phyloP scores from a whole-genome alignment of 2,329 filamentous ascomycete genomes.

The Calonectria montana region DNA sequence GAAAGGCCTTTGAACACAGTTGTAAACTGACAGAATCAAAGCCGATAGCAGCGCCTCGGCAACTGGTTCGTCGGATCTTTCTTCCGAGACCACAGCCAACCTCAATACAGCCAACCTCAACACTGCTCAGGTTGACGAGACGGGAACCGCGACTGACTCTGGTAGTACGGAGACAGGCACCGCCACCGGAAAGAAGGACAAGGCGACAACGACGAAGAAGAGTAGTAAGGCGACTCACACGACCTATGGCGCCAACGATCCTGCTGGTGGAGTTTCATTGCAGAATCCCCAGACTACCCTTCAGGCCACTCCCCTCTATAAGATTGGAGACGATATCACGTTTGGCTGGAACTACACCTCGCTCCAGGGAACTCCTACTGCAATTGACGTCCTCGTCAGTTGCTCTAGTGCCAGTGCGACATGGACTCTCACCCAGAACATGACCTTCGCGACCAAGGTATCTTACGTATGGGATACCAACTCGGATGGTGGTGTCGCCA shows the following conservation, averaged over 20 bases:
- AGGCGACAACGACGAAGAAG: conserved; percentile 34
- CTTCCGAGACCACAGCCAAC: conserved; percentile 46
- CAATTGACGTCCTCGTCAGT: conserved; percentile 69
- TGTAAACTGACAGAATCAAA: neutral
- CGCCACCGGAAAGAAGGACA: conserved; percentile 25
- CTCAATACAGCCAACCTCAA: conserved; percentile 54
- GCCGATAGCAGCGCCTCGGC: conserved; percentile 18
- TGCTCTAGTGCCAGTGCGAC: conserved; percentile 63
- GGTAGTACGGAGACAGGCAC: conserved; percentile 23
- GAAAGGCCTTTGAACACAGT: neutral
- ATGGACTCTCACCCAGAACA: conserved; percentile 73
- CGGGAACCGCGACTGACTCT: conserved; percentile 15
- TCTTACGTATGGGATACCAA: conserved; percentile 70
- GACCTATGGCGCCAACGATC: conserved; percentile 57
- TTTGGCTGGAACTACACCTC: conserved; percentile 76
- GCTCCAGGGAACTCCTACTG: conserved; percentile 67
- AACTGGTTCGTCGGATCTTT: conserved; percentile 33
- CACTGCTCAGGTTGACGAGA: conserved; percentile 19
- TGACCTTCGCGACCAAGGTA: conserved; percentile 65
- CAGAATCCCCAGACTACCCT: conserved; percentile 60
- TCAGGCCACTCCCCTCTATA: conserved; percentile 64
- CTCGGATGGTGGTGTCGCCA: conserved; percentile 57
- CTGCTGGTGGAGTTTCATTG: conserved; percentile 65
- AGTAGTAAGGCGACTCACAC: conserved; percentile 48
- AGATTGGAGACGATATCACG: conserved; percentile 69